These are phyloP conservation scores for Erysimum cheiranthoides DNA, from an alignment of 345 rosid genomes.

Conservation along the genomic window DNA sequence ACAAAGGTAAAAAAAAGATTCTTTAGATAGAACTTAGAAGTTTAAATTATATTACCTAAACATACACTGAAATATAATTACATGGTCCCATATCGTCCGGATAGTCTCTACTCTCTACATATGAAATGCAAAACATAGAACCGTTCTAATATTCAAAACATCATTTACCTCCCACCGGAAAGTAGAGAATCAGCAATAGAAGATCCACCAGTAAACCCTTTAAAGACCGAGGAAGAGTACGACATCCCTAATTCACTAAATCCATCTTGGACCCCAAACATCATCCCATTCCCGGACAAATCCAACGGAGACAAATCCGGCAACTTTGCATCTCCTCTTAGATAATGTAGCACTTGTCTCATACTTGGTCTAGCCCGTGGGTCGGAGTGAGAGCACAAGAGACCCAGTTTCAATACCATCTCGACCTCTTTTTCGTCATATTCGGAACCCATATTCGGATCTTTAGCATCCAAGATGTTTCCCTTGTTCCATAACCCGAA, in stretches of 20 bases:
- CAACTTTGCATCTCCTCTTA: conserved; percentile 63
- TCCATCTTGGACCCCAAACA: conserved; percentile 48
- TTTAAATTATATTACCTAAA: neutral
- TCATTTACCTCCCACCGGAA: conserved; percentile 59
- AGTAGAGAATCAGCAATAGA: conserved; percentile 59
- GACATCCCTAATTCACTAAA: conserved; percentile 53
- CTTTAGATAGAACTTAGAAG: neutral
- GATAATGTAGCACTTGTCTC: conserved; percentile 70
- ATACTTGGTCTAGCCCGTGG: conserved; percentile 68
- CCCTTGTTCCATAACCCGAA: conserved; percentile 65
- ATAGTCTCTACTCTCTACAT: conserved; percentile 7
- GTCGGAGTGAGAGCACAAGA: conserved; percentile 69
- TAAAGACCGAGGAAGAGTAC: conserved; percentile 48
- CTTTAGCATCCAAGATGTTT: conserved; percentile 57
- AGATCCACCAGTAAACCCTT: conserved; percentile 46
- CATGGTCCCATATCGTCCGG: neutral
- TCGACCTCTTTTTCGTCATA: conserved; percentile 59
- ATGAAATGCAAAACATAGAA: neutral
- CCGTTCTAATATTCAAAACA: neutral
- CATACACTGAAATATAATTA: conserved; percentile 16
- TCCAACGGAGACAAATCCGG: conserved; percentile 53
- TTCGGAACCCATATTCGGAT: conserved; percentile 46
- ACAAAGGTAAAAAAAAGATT: neutral
- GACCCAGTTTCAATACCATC: conserved; percentile 66
- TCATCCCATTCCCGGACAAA: conserved; percentile 47